phyloP scores from a whole-genome alignment of 192 early-diverging fungal genomes.

The Coemansia sp. region DNA sequence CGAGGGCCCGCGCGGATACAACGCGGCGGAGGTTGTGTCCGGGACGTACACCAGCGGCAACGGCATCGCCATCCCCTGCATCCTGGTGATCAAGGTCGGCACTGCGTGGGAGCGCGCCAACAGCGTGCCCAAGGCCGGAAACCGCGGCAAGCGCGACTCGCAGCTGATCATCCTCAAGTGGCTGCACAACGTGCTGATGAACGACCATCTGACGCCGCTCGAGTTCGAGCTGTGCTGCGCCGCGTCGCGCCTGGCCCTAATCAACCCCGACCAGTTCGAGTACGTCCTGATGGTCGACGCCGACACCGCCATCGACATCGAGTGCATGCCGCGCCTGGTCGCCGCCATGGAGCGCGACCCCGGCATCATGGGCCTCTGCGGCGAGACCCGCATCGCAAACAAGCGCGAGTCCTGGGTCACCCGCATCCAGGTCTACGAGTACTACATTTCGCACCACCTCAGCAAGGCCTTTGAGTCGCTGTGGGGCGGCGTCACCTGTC shows the following conservation, averaged over 20 bases:
- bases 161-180: slow-evolving; percentile 93
- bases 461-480: slow-evolving; percentile 94
- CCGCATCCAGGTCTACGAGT: slow-evolving; percentile 98
- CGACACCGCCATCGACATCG: slow-evolving; percentile 85
- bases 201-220: slow-evolving; percentile 84
- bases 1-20: slow-evolving; percentile 69
- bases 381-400: slow-evolving; percentile 95
- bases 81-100: slow-evolving; percentile 75
- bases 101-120: slow-evolving; percentile 58
- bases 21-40: slow-evolving; percentile 69
- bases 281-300: slow-evolving; percentile 86
- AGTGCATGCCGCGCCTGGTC: slow-evolving; percentile 76
- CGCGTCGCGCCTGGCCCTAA: slow-evolving; percentile 69
- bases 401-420: slow-evolving; percentile 85
- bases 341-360: slow-evolving; percentile 81
- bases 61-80: slow-evolving; percentile 63
- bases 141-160: slow-evolving; percentile 97
- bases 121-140: slow-evolving; percentile 71
- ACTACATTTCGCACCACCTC: slow-evolving; percentile 97
- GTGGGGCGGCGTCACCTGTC: slow-evolving; percentile 98
- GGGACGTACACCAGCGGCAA: slow-evolving; percentile 65
- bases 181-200: slow-evolving; percentile 74
- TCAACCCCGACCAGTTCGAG: slow-evolving; percentile 76
- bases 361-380: slow-evolving; percentile 88
- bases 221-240: slow-evolving; percentile 87